Percentiles rank a stretch among this genome's conserved stretches.
Evolutionary conservation across 352 stramenopile genomes (phyloP).

Genomic region (Pythium aphanidermatum): DNA sequence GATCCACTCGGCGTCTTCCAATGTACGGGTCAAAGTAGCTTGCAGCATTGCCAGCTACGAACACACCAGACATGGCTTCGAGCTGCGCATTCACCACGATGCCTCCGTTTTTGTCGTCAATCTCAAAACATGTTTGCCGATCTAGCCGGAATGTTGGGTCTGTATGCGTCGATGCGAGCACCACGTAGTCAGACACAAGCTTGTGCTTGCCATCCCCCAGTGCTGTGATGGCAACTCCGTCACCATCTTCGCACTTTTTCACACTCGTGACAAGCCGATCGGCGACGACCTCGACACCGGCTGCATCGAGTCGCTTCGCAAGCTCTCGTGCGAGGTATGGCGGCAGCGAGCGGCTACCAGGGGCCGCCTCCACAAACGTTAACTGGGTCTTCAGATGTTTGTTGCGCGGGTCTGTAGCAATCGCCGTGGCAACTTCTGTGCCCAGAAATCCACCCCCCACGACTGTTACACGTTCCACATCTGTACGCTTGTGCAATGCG

Average conservation of each 20-base stretch:
- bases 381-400: conserved; percentile 39
- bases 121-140: conserved; percentile 61
- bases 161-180: conserved; percentile 90
- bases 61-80: conserved; percentile 86
- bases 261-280: conserved; percentile 79
- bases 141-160: conserved; percentile 76
- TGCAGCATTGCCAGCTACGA: conserved; percentile 85
- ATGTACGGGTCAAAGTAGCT: conserved; percentile 89
- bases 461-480: conserved; percentile 63
- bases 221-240: conserved; percentile 47
- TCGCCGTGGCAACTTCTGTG: conserved; percentile 76
- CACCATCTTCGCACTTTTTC: conserved; percentile 35
- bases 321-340: conserved; percentile 81
- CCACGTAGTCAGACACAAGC: conserved; percentile 85
- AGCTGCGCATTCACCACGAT: conserved; percentile 89
- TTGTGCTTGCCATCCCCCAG: conserved; percentile 62
- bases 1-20: conserved; percentile 81
- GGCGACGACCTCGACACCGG: conserved; percentile 60
- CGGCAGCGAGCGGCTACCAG: conserved; percentile 66
- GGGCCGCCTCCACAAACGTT: conserved; percentile 46
- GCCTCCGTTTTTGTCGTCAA: conserved; percentile 82
- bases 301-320: conserved; percentile 33
- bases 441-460: conserved; percentile 89
- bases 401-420: conserved; percentile 60
- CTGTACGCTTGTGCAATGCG: conserved; percentile 34